phyloP scores from a whole-genome alignment of 441 rosid species.

The Populus hybrid region DNA sequence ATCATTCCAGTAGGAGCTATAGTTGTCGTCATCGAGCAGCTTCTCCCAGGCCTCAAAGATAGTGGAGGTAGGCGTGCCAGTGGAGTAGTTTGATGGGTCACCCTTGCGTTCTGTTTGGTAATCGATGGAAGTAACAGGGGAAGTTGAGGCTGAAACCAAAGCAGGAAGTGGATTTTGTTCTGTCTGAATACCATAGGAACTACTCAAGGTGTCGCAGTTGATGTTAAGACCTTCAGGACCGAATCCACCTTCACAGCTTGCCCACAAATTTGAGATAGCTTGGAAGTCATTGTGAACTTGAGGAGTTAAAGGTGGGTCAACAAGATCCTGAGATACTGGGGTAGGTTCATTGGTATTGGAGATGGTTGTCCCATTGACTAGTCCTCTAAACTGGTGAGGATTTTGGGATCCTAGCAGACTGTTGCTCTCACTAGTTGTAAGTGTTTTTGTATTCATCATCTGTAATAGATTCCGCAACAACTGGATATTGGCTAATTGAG shows the following conservation, averaged over 20 bases:
- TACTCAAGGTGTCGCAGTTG: conserved; percentile 7
- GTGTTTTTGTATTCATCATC: conserved; percentile 28
- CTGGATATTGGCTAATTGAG: conserved; percentile 56
- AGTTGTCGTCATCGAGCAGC: conserved; percentile 45
- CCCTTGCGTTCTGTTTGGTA: conserved; percentile 28
- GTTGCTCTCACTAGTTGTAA: conserved; percentile 10
- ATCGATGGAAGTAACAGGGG: conserved; percentile 28
- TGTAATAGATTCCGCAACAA: conserved; percentile 42
- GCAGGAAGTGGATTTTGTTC: conserved; percentile 36
- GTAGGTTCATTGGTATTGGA: background rate
- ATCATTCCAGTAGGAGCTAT: conserved; percentile 57
- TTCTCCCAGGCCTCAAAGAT: conserved; percentile 48
- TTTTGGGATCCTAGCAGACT: conserved; percentile 21
- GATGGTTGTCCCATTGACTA: conserved; percentile 4
- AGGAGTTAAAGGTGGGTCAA: conserved; percentile 12
- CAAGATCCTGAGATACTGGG: background rate
- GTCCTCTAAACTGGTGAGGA: conserved; percentile 17
- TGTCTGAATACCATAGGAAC: conserved; percentile 9
- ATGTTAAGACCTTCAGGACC: background rate
- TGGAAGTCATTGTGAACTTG: conserved; percentile 3
- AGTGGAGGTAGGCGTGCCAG: conserved; percentile 23
- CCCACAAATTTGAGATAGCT: conserved; percentile 15
- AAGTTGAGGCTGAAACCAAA: conserved; percentile 31
- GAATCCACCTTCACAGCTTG: conserved; percentile 9
- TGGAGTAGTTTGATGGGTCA: conserved; percentile 7